A percentile compares a stretch with the other conserved stretches of the same genome.
phyloP scores from a whole-genome alignment of 331 rosid genomes.

The Acacia pycnantha region DNA sequence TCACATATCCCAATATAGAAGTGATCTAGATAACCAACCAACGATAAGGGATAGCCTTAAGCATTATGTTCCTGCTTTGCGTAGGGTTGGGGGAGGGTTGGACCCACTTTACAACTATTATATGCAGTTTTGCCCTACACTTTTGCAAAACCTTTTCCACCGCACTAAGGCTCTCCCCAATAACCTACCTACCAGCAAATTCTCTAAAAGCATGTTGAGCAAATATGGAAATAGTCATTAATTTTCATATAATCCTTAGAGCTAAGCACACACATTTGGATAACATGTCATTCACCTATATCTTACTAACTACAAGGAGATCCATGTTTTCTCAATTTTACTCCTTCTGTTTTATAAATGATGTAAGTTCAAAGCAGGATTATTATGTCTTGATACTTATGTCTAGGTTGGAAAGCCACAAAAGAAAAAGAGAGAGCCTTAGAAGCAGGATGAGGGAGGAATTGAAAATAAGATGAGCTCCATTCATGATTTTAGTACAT shows the following conservation, averaged over 20 bases:
- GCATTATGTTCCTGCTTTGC: not conserved
- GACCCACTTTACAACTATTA: not conserved
- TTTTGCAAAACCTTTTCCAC: not conserved
- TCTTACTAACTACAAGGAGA: not conserved
- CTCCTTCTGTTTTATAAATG: not conserved
- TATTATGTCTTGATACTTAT: not conserved
- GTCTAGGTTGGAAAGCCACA: not conserved
- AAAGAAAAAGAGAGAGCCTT: not conserved
- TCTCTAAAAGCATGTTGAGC: not conserved
- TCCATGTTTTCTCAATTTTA: not conserved
- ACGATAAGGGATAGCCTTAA: no score
- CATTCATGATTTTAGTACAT: not conserved
- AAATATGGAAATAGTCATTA: not conserved
- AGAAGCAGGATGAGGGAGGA: not conserved
- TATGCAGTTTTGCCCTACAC: not conserved
- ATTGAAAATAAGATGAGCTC: not conserved
- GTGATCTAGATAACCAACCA: no score
- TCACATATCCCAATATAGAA: no score
- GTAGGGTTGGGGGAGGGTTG: not conserved
- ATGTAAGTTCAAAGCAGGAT: not conserved
- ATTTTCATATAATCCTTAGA: not conserved
- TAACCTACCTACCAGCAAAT: not conserved
- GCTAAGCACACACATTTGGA: not conserved
- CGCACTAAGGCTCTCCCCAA: not conserved
- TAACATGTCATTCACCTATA: not conserved